Conservation (phyloP, 345 rosid genomes). For the Moringa oleifera region DNA sequence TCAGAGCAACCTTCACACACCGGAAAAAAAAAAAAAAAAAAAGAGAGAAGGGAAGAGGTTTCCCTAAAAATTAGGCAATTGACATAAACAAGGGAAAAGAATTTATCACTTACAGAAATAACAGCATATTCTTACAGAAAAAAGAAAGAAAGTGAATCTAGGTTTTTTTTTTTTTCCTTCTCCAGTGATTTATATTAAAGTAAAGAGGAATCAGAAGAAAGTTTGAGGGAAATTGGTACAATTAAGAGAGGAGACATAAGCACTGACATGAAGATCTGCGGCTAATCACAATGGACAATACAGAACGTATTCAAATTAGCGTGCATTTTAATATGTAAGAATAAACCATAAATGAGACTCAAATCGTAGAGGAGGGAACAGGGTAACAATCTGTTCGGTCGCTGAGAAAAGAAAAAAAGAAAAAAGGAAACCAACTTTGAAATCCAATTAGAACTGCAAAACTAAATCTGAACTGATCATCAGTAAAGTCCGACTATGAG, state of each 20-base stretch:
- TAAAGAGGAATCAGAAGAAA: neutral
- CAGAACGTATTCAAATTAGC: conserved; percentile 14
- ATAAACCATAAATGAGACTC: conserved; percentile 5
- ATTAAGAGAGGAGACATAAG: conserved; percentile 6
- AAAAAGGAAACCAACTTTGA: neutral
- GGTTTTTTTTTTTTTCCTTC: too few relatives aligned
- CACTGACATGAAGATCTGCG: conserved; percentile 44
- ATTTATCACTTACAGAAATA: neutral
- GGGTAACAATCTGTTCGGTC: conserved; percentile 1
- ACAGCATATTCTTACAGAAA: neutral
- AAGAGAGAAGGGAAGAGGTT: neutral
- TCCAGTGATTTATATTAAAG: neutral
- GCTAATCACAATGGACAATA: conserved; percentile 3
- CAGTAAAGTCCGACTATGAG: neutral
- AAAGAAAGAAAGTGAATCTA: too few relatives aligned
- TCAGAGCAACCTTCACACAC: conserved; percentile 1
- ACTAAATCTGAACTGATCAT: neutral
- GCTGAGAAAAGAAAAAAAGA: conserved; percentile 5
- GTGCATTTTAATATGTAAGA: conserved; percentile 13
- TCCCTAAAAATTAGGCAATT: neutral
- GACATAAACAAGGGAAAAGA: neutral
- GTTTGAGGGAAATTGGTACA: neutral
- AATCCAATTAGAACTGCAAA: conserved; percentile 2
- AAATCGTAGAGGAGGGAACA: conserved; percentile 7
- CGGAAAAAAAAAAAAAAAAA: neutral